phyloP scores from a whole-genome alignment of 495 filamentous ascomycete species.

The Friedmanniomyces endolithicus region DNA sequence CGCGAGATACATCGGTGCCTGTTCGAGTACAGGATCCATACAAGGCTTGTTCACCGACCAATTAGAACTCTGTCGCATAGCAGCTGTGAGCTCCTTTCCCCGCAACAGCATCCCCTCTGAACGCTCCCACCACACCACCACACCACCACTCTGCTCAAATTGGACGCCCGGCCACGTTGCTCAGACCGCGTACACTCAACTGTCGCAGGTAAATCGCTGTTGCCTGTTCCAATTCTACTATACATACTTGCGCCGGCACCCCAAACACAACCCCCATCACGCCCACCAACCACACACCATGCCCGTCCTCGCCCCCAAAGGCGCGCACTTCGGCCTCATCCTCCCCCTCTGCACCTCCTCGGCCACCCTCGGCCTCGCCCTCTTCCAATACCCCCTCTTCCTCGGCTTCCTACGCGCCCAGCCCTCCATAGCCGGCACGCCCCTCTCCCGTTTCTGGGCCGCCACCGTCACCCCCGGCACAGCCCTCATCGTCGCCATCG shows the following conservation, averaged over 20 bases:
- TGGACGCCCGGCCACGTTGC: not conserved
- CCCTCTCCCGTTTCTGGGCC: slow-evolving; percentile 13
- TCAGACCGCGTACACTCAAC: not conserved
- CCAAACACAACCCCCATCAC: not conserved
- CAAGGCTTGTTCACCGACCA: not conserved
- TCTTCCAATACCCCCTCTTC: slow-evolving; percentile 19
- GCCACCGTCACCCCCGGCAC: not conserved
- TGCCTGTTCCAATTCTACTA: not conserved
- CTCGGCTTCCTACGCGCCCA: slow-evolving; percentile 6
- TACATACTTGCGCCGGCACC: no score
- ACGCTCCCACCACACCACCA: not conserved
- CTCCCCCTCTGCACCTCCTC: slow-evolving; percentile 17
- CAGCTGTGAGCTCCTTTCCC: not conserved
- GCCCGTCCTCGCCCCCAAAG: slow-evolving; percentile 5
- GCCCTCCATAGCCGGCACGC: slow-evolving; percentile 9
- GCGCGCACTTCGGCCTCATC: slow-evolving; percentile 13
- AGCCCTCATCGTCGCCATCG: slow-evolving; percentile 1
- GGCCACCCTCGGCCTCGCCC: slow-evolving; percentile 17
- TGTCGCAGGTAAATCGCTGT: not conserved
- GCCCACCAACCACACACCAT: not conserved
- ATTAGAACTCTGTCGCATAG: not conserved
- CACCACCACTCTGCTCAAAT: not conserved
- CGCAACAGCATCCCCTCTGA: not conserved
- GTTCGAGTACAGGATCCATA: not conserved
- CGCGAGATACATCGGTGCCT: not conserved